Evolutionary conservation across 2,329 filamentous ascomycete genomes (phyloP).

Genomic region (Neopestalotiopsis rosae): DNA sequence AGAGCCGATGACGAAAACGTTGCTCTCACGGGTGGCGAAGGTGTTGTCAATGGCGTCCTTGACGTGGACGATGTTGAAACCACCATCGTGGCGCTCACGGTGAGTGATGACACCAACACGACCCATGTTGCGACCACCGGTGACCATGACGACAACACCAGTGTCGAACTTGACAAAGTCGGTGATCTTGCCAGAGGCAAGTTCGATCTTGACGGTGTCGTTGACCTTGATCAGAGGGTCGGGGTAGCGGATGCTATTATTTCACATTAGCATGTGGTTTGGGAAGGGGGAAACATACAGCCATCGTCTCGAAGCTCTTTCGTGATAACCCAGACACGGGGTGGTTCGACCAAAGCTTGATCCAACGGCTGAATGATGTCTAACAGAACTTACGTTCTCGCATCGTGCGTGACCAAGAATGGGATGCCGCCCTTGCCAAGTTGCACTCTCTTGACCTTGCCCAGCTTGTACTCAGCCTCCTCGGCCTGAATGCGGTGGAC

Average conservation of each 20-base stretch:
- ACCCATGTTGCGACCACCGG: constrained; percentile 99
- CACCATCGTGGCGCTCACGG: constrained; percentile 99
- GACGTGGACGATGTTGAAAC: constrained; percentile 99
- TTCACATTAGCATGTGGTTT: constrained; percentile 44
- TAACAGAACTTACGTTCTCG: constrained; percentile 98
- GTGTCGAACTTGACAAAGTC: constrained; percentile 99
- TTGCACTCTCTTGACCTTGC: constrained; percentile 99
- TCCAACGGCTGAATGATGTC: constrained; percentile 99
- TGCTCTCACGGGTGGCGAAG: constrained; percentile 98
- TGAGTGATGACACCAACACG: constrained; percentile 99
- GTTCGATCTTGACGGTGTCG: constrained; percentile 99
- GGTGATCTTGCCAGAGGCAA: constrained; percentile 94
- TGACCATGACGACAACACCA: constrained; percentile 97
- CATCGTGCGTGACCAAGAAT: constrained; percentile 99
- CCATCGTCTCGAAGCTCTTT: constrained; percentile 52
- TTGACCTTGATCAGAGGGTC: constrained; percentile 99
- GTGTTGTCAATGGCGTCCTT: constrained; percentile 99
- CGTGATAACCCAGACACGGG: constrained; percentile 28
- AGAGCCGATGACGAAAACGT: constrained; percentile 98
- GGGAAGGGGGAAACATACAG: constrained; percentile 53
- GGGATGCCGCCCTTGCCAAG: constrained; percentile 99
- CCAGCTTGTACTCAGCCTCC: constrained; percentile 99
- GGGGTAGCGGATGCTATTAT: constrained; percentile 92
- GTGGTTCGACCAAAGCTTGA: constrained; percentile 88
- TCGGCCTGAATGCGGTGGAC: constrained; percentile 98